phyloP scores from a whole-genome alignment of 495 filamentous ascomycete genomes.

The Eremomyces bilateralis region DNA sequence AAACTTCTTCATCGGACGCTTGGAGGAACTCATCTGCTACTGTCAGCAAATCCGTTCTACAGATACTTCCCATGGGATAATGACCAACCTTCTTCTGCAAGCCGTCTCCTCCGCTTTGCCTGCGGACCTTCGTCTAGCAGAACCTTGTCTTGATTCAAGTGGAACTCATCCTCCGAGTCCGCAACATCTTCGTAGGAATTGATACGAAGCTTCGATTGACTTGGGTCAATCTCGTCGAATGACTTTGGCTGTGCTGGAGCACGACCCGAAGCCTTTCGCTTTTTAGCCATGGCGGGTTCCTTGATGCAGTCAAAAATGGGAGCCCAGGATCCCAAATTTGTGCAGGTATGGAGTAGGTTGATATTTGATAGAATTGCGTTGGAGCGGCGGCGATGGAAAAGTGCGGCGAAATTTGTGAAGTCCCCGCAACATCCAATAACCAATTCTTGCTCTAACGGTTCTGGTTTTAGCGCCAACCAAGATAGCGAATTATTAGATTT shows the following conservation, averaged over 20 bases:
- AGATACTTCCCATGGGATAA: background rate
- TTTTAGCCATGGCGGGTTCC: conserved; percentile 47
- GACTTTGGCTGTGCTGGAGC: conserved; percentile 15
- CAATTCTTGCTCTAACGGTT: too few relatives aligned
- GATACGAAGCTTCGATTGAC: conserved; percentile 30
- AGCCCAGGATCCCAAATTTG: too few relatives aligned
- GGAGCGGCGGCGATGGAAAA: too few relatives aligned
- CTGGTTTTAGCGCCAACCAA: too few relatives aligned
- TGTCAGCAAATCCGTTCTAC: conserved; percentile 2
- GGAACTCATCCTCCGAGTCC: conserved; percentile 83
- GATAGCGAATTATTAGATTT: too few relatives aligned
- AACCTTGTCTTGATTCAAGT: conserved; percentile 61
- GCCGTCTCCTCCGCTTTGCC: conserved; percentile 48
- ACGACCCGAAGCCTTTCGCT: conserved; percentile 46
- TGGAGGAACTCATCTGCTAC: conserved; percentile 34
- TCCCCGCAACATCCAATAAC: too few relatives aligned
- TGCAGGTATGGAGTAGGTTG: too few relatives aligned
- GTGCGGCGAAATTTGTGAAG: too few relatives aligned
- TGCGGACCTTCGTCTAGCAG: conserved; percentile 60
- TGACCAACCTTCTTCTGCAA: conserved; percentile 36
- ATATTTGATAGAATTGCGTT: too few relatives aligned
- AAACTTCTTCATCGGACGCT: conserved; percentile 73
- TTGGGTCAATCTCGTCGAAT: conserved; percentile 28
- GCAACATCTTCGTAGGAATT: conserved; percentile 66
- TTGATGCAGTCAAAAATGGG: too few relatives aligned